Conservation (phyloP, 2,329 filamentous ascomycete species). For the Septoria petroselini region DNA sequence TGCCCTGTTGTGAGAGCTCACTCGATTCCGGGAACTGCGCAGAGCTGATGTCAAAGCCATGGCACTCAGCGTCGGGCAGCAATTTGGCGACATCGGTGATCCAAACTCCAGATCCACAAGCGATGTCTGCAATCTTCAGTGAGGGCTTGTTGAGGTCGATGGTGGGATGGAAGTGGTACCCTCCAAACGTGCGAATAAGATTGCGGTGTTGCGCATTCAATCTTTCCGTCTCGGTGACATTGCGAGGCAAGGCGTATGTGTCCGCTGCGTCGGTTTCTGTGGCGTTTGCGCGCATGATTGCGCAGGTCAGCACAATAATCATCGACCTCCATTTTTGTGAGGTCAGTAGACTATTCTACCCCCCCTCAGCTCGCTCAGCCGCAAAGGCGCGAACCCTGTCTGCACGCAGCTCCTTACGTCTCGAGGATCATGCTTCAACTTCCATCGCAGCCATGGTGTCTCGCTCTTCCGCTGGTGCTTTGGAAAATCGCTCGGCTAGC, state of each 20-base stretch:
- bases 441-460: no score
- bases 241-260: constrained; percentile 7
- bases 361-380: no score
- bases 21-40: constrained; percentile 9
- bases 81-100: constrained; percentile 1
- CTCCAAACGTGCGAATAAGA: background rate
- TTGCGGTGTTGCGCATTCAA: constrained; percentile 2
- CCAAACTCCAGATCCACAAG: constrained; percentile 12
- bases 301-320: no score
- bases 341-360: no score
- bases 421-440: no score
- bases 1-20: background rate
- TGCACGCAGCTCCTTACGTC: no score
- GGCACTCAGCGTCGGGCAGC: background rate
- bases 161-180: constrained; percentile 3
- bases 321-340: no score
- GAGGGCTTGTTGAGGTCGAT: background rate
- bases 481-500: no score
- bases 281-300: background rate
- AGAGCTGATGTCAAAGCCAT: constrained; percentile 18
- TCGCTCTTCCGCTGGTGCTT: no score
- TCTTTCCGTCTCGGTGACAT: constrained; percentile 1
- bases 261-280: background rate
- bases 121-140: constrained; percentile 14
- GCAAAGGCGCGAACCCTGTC: no score